Evolutionary conservation across 202 grass and related monocot species (phyloP).

Genomic region (Schoenoplectus triqueter): DNA sequence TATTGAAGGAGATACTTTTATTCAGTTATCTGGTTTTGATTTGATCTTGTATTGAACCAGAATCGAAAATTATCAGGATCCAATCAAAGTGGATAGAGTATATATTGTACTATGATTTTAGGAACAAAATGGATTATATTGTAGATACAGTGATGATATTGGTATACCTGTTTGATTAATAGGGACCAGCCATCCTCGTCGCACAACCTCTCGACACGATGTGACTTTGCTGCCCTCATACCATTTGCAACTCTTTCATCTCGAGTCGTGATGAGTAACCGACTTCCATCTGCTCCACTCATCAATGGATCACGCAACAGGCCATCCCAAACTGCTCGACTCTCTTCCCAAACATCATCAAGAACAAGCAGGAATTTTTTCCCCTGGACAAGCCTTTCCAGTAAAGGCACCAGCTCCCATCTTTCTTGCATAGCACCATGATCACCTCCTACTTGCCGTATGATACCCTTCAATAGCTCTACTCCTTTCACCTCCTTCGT

Average conservation of each 20-base stretch:
- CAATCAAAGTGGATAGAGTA: no score
- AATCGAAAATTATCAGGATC: no score
- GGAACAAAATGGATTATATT: no score
- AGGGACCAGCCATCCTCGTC: no score
- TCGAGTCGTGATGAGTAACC: not conserved
- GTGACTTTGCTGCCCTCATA: constrained; percentile 2
- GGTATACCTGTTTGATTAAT: no score
- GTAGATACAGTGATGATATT: no score
- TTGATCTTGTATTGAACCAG: no score
- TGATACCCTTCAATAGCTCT: not conserved
- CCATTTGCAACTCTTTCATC: not conserved
- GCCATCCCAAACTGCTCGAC: not conserved
- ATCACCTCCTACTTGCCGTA: not conserved
- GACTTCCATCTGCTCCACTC: not conserved
- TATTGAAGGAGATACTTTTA: no score
- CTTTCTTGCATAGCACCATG: not conserved
- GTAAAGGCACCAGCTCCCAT: not conserved
- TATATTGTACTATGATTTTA: no score
- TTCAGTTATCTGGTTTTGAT: no score
- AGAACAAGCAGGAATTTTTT: constrained; percentile 8
- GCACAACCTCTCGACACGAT: not conserved
- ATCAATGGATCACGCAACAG: not conserved
- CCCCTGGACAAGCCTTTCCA: not conserved
- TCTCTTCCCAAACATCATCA: not conserved
- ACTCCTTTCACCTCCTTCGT: not conserved